Percentiles rank a stretch among this genome's conserved stretches.
These are phyloP conservation scores for Leonotis leonurus DNA, from an alignment of 257 asterid genomes.

Conservation along the genomic window DNA sequence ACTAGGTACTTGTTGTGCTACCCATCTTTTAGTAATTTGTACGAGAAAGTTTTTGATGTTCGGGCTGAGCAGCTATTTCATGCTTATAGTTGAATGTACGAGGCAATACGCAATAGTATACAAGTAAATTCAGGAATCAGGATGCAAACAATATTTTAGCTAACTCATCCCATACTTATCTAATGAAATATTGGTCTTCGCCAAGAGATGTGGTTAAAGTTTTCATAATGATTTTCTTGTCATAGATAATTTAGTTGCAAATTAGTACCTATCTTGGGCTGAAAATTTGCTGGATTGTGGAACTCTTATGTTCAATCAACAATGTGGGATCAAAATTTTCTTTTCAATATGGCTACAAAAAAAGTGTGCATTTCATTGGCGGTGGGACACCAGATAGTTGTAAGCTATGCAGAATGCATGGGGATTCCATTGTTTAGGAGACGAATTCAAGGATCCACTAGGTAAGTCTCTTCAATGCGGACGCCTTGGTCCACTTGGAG, in stretches of 20 bases:
- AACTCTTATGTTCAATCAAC: background rate
- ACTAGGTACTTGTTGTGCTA: background rate
- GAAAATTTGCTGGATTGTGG: background rate
- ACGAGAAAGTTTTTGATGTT: background rate
- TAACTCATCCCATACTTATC: background rate
- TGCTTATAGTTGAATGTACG: conserved; percentile 2
- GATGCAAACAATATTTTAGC: background rate
- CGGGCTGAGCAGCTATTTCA: background rate
- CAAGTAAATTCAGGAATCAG: background rate
- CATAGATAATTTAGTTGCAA: background rate
- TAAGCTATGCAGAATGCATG: conserved; percentile 83
- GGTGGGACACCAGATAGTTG: conserved; percentile 95
- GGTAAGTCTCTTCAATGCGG: conserved; percentile 42
- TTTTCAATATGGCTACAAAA: background rate
- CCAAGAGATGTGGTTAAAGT: no score
- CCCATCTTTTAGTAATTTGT: background rate
- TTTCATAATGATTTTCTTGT: no score
- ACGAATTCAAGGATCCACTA: conserved; percentile 86
- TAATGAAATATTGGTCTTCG: no score
- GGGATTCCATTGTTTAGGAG: conserved; percentile 90
- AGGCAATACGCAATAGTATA: no score
- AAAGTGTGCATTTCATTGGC: conserved; percentile 15
- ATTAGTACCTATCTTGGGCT: background rate
- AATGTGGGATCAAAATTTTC: no score
- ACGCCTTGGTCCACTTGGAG: conserved; percentile 5